Conservation (phyloP, 2,329 filamentous ascomycete species). For the Sclerotinia minor region DNA sequence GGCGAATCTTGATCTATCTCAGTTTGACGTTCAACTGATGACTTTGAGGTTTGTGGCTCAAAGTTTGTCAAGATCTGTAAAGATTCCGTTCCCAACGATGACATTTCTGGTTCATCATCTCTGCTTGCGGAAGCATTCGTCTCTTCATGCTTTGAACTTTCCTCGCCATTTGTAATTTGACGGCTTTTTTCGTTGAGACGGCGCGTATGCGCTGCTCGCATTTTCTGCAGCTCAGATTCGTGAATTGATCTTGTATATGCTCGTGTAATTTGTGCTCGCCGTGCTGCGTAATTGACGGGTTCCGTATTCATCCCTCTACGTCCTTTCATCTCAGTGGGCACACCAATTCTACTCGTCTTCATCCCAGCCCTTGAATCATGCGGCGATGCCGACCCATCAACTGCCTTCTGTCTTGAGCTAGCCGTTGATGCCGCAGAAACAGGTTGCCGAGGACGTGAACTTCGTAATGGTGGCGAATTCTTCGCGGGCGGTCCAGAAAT, state of each 20-base stretch:
- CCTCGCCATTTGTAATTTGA: background rate
- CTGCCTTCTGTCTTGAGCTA: slow-evolving; percentile 65
- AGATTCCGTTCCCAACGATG: slow-evolving; percentile 24
- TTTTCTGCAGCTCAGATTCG: slow-evolving; percentile 62
- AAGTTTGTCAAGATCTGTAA: slow-evolving; percentile 39
- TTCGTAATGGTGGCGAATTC: slow-evolving; percentile 75
- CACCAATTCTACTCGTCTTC: slow-evolving; percentile 37
- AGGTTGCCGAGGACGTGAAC: slow-evolving; percentile 77
- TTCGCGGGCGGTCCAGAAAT: slow-evolving; percentile 70
- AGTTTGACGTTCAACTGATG: slow-evolving; percentile 18
- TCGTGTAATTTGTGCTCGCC: slow-evolving; percentile 77
- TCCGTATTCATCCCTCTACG: slow-evolving; percentile 59
- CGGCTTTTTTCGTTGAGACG: slow-evolving; percentile 32
- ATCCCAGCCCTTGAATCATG: slow-evolving; percentile 36
- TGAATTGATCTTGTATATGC: slow-evolving; percentile 83
- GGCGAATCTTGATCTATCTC: slow-evolving; percentile 57
- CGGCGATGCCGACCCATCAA: slow-evolving; percentile 46
- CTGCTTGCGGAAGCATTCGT: background rate
- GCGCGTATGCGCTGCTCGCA: slow-evolving; percentile 47
- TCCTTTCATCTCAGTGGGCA: slow-evolving; percentile 42
- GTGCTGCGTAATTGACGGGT: slow-evolving; percentile 81
- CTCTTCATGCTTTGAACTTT: background rate
- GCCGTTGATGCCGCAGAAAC: slow-evolving; percentile 74
- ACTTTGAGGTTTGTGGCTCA: slow-evolving; percentile 8
- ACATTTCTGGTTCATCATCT: slow-evolving; percentile 23